These are phyloP conservation scores for Vaucheria bursata DNA, from an alignment of 352 stramenopile species.

Conservation along the genomic window DNA sequence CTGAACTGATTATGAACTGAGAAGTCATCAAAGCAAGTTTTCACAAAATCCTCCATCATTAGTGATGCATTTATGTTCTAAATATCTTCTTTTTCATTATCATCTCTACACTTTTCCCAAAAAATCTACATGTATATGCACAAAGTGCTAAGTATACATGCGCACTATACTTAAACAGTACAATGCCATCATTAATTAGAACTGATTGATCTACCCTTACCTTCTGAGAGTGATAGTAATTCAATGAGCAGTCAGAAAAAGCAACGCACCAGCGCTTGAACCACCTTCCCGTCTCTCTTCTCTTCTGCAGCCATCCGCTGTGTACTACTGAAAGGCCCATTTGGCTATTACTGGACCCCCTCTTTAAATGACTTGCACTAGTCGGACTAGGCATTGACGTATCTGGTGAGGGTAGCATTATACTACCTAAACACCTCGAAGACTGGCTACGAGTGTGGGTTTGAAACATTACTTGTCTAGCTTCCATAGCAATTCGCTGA, in stretches of 20 bases:
- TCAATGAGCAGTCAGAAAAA: conserved; percentile 25
- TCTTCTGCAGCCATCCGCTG: conserved; percentile 32
- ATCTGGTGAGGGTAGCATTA: neutral
- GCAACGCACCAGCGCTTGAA: conserved; percentile 41
- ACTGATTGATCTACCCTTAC: conserved; percentile 6
- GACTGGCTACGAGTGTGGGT: neutral
- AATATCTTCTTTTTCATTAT: no score
- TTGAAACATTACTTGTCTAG: neutral
- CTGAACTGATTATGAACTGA: no score
- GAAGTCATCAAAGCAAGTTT: no score
- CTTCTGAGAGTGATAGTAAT: conserved; percentile 44
- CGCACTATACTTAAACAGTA: no score
- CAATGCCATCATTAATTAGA: no score
- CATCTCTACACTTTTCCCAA: no score
- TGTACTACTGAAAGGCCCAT: neutral
- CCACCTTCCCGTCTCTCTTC: conserved; percentile 39
- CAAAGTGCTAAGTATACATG: no score
- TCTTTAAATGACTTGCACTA: neutral
- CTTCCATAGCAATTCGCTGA: neutral
- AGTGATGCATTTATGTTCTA: no score
- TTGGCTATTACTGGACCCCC: neutral
- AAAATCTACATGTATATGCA: no score
- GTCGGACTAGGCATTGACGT: neutral
- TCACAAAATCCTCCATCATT: no score
- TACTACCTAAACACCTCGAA: neutral